Evolutionary conservation across 441 rosid species (phyloP).

Genomic region (Bruguiera hainesii): DNA sequence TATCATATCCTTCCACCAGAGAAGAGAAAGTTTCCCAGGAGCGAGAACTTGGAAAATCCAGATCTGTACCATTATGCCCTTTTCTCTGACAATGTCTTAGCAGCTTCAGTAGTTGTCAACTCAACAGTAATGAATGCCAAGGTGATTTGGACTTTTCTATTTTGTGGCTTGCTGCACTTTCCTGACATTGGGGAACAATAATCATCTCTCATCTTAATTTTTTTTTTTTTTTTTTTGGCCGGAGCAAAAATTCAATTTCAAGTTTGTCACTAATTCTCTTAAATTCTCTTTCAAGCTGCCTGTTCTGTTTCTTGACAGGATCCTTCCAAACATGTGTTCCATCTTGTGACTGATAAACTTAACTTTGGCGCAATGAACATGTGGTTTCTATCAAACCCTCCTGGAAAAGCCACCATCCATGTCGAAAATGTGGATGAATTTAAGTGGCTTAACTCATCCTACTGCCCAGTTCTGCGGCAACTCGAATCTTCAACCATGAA

Average conservation of each 20-base stretch:
- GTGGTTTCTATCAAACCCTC: constrained; percentile 98
- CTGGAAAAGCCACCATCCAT: constrained; percentile 86
- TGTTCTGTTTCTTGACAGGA: constrained; percentile 46
- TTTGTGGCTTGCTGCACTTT: not conserved
- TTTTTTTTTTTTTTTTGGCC: not conserved
- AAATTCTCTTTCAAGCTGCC: constrained; percentile 10
- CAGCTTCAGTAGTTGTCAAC: constrained; percentile 98
- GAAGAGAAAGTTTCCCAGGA: constrained; percentile 80
- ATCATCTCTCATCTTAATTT: not conserved
- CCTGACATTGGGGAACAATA: not conserved
- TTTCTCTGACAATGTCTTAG: constrained; percentile 96
- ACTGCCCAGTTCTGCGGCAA: constrained; percentile 95
- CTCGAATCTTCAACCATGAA: constrained; percentile 95
- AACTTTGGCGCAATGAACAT: constrained; percentile 97
- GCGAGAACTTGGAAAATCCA: constrained; percentile 80
- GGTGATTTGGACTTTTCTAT: constrained; percentile 40
- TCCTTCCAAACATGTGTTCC: constrained; percentile 92
- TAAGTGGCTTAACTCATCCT: constrained; percentile 96
- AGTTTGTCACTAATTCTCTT: constrained; percentile 8
- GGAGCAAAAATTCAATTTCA: not conserved
- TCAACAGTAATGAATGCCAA: constrained; percentile 87
- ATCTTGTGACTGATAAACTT: constrained; percentile 91
- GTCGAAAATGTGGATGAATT: constrained; percentile 97
- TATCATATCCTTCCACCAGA: constrained; percentile 84
- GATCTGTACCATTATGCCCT: constrained; percentile 88